A percentile compares a stretch with the other conserved stretches of the same genome.
These are phyloP conservation scores for Synchytrium microbalum DNA, from an alignment of 371 early-diverging fungal genomes.

Conservation along the genomic window DNA sequence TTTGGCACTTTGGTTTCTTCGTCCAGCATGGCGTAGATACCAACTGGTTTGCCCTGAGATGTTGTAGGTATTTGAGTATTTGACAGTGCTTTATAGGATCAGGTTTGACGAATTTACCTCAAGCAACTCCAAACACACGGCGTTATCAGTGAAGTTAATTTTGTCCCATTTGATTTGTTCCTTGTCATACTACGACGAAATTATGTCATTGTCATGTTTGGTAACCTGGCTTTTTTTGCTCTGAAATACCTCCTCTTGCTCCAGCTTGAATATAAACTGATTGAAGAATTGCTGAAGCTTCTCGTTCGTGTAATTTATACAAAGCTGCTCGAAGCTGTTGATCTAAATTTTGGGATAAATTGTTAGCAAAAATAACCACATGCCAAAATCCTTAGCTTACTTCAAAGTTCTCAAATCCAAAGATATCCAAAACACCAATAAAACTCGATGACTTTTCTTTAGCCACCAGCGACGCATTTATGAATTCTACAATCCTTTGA, in stretches of 20 bases:
- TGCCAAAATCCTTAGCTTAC: not conserved
- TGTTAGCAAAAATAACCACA: slow-evolving; percentile 5
- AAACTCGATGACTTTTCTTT: slow-evolving; percentile 21
- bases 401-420: slow-evolving; percentile 51
- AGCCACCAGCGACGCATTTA: slow-evolving; percentile 41
- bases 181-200: slow-evolving; percentile 36
- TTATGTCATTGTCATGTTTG: not conserved
- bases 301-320: slow-evolving; percentile 64
- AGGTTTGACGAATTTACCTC: slow-evolving; percentile 18
- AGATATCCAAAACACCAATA: slow-evolving; percentile 66
- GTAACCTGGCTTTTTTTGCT: not conserved
- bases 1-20: slow-evolving; percentile 64
- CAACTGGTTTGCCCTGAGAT: slow-evolving; percentile 40
- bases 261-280: slow-evolving; percentile 50
- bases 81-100: not conserved
- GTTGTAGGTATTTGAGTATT: slow-evolving; percentile 8
- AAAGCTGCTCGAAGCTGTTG: slow-evolving; percentile 64
- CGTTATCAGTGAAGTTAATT: slow-evolving; percentile 57
- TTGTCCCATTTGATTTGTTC: slow-evolving; percentile 57
- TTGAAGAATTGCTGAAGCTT: slow-evolving; percentile 65
- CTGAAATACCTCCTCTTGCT: slow-evolving; percentile 47
- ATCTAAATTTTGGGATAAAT: slow-evolving; percentile 11
- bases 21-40: slow-evolving; percentile 54
- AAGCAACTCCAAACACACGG: slow-evolving; percentile 52
- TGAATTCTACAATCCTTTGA: slow-evolving; percentile 41